Base-by-base conservation (phyloP, 768 basidiomycete species). In the Tulasnella sp. region DNA sequence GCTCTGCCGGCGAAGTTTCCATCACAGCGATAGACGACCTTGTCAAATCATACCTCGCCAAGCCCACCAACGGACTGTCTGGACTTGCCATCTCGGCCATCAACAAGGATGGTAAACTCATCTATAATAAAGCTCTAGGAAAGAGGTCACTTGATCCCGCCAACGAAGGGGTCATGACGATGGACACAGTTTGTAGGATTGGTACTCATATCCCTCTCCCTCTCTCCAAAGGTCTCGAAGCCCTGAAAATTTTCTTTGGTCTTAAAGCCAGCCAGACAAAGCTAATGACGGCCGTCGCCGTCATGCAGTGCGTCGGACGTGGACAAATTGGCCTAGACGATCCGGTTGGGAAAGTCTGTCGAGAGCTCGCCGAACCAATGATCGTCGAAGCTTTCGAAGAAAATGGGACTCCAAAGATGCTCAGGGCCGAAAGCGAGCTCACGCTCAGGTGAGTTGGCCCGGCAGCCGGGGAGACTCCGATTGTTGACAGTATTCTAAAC, bases 221-320 rank as follows among this genome's bases (percentile, higher is more conserved):
- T 43, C 11, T n/a, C 11, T 43, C 42, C 11, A 43, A 11, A 19
- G 46, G 10, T 10, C 5, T 10, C 46, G n/a, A 19, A 21, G 46
- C 46, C 10, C 5, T 7, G 19, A n/a, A 10, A n/a, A 7, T 48
- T 19, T 19, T 38, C 34, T 38, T 38, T 5, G 34, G 34, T 38
- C 10, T 48, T 21, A n/a, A 21, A 48, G 46, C 46, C 10, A 48
- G 46, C 46, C n/a, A 48, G n/a, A 48, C 46, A 5, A 48, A 48
- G 46, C 24, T 48, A 25, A 19, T 48, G n/a, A 48, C 46, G 46
- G 46, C 46, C 10, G 24, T 48, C n/a, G n/a, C 46, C 7, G 46
- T 25, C 19, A 48, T 48, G 46, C 46, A 48, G n/a, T 48, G 46
- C 46, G 46, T 48, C n/a, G 46, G n/a, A 25, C 46, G 46, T n/a